Evolutionary conservation across 768 basidiomycete genomes (phyloP), one percentile per base, ranked within the genome.

Genomic region (Podaxis sp.): DNA sequence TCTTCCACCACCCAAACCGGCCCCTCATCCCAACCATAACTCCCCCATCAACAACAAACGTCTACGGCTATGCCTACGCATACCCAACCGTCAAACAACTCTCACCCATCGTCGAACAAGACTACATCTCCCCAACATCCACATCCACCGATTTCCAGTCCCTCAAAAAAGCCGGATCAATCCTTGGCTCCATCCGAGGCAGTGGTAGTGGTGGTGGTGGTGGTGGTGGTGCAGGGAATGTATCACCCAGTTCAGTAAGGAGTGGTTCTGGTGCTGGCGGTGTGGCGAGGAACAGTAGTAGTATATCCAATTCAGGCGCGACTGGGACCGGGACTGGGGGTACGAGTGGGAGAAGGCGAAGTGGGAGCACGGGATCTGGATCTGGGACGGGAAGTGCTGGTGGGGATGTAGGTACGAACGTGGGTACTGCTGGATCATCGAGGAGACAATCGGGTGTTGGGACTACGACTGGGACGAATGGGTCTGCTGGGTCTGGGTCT

Each of bases 31-130:
- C 47, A 63, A 63, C n/a, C 63, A 67, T 44, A 48, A 52, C 18
- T 55, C 64, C 59, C 67, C 55, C 51, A 71, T 40, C 57, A 36
- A 10, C 28, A 52, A 38, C 72, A 4, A 75, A 77, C 55, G 71
- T 76, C 1, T 77, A 73, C 64, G 72, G 67, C 4, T 63, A 70
- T 50, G 74, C 74, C 3, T 75, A 76, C 51, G 69, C 69, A 59
- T 77, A 77, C 53, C 37, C 35, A n/a, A 23, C 11, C 11, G 75
- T 72, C 25, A 78, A 77, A 68, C 86, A 80, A 48, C 78, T 89
- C 38, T 87, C 87, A 1, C 87, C 88, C 0, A 88, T 89, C 42
- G 78, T 77, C 7, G 88, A 89, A 71, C 81, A 81, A 64, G 84
- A 87, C 57, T 87, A 87, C 65, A 67, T 84, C 57, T 84, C 85